Percentiles rank a stretch among this genome's conserved stretches.
Conservation (phyloP, 2,329 filamentous ascomycete species). For the Cryphonectria nitschkei region DNA sequence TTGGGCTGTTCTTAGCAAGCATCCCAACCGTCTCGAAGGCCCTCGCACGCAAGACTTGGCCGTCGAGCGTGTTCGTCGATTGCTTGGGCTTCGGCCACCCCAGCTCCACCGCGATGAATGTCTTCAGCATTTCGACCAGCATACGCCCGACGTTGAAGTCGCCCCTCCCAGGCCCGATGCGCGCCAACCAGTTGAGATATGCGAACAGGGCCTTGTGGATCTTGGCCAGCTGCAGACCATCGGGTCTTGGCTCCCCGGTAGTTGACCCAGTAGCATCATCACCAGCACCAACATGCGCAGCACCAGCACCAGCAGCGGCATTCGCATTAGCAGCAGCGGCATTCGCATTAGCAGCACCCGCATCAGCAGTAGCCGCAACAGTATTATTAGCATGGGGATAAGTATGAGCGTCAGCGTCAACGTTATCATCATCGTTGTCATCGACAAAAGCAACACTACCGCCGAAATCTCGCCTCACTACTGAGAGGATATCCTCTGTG, state of each 20-base stretch:
- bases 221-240: conserved; percentile 75
- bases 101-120: conserved; percentile 72
- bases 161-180: conserved; percentile 63
- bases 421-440: too few species aligned
- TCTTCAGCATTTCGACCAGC: conserved; percentile 69
- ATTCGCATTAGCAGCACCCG: too few species aligned
- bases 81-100: conserved; percentile 72
- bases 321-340: too few species aligned
- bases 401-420: too few species aligned
- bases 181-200: conserved; percentile 85
- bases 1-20: conserved; percentile 67
- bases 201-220: conserved; percentile 82
- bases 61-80: conserved; percentile 50
- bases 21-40: conserved; percentile 92
- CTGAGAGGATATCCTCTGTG: conserved; percentile 66
- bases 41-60: conserved; percentile 71
- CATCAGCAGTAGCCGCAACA: not conserved
- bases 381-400: too few species aligned
- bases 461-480: conserved; percentile 68
- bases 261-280: conserved; percentile 35
- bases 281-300: not conserved
- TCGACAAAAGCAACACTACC: too few species aligned
- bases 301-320: not conserved
- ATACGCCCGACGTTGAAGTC: conserved; percentile 69
- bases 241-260: conserved; percentile 41